Evolutionary conservation across 805 yeast genomes (phyloP), one percentile per base, ranked within the genome.

Genomic region (Candida tammaniensis): DNA sequence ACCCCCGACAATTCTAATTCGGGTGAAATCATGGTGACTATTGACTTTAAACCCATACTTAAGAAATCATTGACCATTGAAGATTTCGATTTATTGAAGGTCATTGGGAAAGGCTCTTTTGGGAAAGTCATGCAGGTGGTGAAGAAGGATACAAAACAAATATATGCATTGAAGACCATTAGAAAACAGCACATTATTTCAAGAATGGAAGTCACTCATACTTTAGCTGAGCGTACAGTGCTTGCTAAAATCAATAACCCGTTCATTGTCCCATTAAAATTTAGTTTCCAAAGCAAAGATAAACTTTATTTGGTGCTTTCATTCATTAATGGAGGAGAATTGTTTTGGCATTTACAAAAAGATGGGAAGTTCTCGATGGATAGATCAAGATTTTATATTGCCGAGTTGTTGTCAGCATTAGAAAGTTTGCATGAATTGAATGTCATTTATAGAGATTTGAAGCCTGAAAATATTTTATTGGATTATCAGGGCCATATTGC

Each of bases 41-140:
- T 84, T 21, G 87, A 82, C 51, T 84, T 77, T 61, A 80, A 80
- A 57, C 83, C 87, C 14, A 54, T 59, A 24, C 68, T 74, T 35
- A 77, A 76, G 54, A 76, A 81, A 44, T 82, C 83, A 31, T 68
- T 93, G 31, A 71, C 87, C 1, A 87, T 93, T 46, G 96, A 88
- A 38, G 96, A 91, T 54, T 91, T 93, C 62, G 96, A 88, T 50
- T 65, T 93, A 33, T 72, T 93, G 47, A 93, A 93, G 61, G 98
- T 93, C 15, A 87, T 93, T 36, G 98, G 98, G 23, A 93, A 93
- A 57, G 98, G 98, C 6, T 88, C 97, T 7, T 93, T 93, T 57
- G 98, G 98, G 33, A 93, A 93, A 62, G 98, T 93, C 35, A 93
- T 93, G 98, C 98, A 93, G 61, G 98, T 93, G 26, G 80, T 88